Evolutionary conservation across 768 basidiomycete species (phyloP).

Genomic region (Pulveroboletus frians): DNA sequence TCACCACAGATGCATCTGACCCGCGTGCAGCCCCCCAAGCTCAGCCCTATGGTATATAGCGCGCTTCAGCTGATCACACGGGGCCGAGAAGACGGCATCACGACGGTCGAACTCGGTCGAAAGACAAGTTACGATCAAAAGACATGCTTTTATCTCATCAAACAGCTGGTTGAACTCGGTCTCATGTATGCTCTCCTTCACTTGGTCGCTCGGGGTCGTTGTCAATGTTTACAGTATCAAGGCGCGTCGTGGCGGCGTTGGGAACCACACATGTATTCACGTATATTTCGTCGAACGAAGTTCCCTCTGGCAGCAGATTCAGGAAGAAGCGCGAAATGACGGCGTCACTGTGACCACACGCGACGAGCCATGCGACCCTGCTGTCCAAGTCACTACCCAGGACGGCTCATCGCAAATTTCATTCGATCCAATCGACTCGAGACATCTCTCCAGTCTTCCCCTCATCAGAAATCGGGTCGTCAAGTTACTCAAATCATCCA

Average conservation of each 20-base stretch:
- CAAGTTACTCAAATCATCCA: constrained; percentile 65
- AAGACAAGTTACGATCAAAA: constrained; percentile 84
- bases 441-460: constrained; percentile 70
- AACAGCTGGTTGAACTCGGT: constrained; percentile 66
- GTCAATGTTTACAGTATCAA: constrained; percentile 48
- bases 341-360: background rate
- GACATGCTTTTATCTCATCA: constrained; percentile 82
- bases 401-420: constrained; percentile 31
- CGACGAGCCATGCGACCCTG: constrained; percentile 6
- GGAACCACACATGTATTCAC: constrained; percentile 75
- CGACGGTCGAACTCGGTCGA: constrained; percentile 72
- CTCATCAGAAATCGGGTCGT: constrained; percentile 67
- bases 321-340: constrained; percentile 48
- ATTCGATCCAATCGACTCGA: constrained; percentile 73
- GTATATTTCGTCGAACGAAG: constrained; percentile 78
- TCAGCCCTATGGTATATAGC: constrained; percentile 82
- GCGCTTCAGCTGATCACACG: constrained; percentile 82
- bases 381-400: constrained; percentile 20
- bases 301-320: constrained; percentile 70
- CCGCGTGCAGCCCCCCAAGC: constrained; percentile 56
- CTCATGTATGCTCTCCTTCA: constrained; percentile 51
- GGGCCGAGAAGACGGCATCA: constrained; percentile 70
- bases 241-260: constrained; percentile 70
- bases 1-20: constrained; percentile 6
- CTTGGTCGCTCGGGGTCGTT: background rate